A percentile compares a stretch with the other conserved stretches of the same genome.
phyloP scores from a whole-genome alignment of 1,139 yeast genomes.

The Zygoascus meyerae region DNA sequence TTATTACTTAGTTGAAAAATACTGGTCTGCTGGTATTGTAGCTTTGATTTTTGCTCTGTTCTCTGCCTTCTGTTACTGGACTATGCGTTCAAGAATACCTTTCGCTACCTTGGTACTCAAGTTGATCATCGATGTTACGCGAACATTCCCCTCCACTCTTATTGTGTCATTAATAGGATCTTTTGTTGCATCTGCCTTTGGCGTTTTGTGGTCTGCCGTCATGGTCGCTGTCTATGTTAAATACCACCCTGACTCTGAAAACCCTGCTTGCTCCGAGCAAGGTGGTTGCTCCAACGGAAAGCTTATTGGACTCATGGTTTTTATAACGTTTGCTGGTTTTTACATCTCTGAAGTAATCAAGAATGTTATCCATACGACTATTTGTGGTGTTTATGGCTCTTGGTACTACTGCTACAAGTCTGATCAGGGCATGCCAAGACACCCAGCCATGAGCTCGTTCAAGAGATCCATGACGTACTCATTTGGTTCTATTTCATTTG shows the following conservation, averaged over 20 bases:
- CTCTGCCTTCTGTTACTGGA: slow-evolving; percentile 70
- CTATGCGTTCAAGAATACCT: slow-evolving; percentile 61
- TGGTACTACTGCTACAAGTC: slow-evolving; percentile 81
- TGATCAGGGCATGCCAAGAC: slow-evolving; percentile 73
- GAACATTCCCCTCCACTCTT: slow-evolving; percentile 62
- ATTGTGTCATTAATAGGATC: slow-evolving; percentile 61
- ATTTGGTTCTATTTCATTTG: slow-evolving; percentile 86
- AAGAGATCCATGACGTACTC: slow-evolving; percentile 80
- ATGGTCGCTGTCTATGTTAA: slow-evolving; percentile 74
- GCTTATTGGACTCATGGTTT: slow-evolving; percentile 59
- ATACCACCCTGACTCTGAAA: slow-evolving; percentile 47
- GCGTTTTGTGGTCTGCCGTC: slow-evolving; percentile 58
- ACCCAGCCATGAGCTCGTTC: slow-evolving; percentile 79
- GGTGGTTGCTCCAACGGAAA: slow-evolving; percentile 64
- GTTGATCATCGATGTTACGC: slow-evolving; percentile 71
- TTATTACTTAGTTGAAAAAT: slow-evolving; percentile 51
- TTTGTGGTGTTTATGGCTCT: slow-evolving; percentile 82
- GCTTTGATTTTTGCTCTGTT: slow-evolving; percentile 47
- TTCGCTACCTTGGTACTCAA: slow-evolving; percentile 69
- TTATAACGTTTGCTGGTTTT: slow-evolving; percentile 78
- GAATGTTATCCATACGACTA: slow-evolving; percentile 78
- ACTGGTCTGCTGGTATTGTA: slow-evolving; percentile 77
- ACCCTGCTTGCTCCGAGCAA: slow-evolving; percentile 49
- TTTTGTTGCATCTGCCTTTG: slow-evolving; percentile 56
- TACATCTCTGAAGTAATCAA: slow-evolving; percentile 79